phyloP scores from a whole-genome alignment of 2,329 filamentous ascomycete genomes.

The Pezicula rhizophila region DNA sequence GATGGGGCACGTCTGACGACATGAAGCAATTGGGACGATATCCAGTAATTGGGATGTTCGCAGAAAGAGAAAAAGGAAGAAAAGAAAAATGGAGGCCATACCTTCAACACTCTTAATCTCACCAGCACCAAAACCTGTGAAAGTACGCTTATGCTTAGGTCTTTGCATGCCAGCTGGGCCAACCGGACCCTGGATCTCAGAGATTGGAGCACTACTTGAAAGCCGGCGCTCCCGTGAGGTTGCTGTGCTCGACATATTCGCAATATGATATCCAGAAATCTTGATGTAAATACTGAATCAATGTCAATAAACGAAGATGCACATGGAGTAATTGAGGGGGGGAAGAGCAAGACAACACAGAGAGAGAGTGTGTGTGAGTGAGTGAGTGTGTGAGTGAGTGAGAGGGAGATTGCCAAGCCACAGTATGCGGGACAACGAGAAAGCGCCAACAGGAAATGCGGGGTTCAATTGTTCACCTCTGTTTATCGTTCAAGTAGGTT shows the following conservation, averaged over 20 bases:
- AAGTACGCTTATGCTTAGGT: slow-evolving; percentile 96
- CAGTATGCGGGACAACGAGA: no score
- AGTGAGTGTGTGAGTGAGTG: no score
- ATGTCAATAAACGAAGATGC: no score
- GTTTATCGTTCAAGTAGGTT: no score
- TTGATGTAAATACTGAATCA: no score
- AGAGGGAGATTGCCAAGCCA: no score
- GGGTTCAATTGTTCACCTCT: no score
- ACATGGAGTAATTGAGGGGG: no score
- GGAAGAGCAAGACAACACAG: no score
- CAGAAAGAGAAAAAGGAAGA: not conserved
- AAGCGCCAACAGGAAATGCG: not conserved
- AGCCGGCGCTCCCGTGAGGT: slow-evolving; percentile 67
- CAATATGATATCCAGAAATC: not conserved
- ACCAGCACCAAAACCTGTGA: slow-evolving; percentile 81
- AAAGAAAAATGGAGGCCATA: slow-evolving; percentile 29
- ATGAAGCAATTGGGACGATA: not conserved
- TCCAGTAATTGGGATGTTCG: not conserved
- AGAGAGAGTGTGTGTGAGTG: no score
- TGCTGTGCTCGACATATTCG: slow-evolving; percentile 14
- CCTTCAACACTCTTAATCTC: slow-evolving; percentile 95
- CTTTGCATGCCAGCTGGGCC: slow-evolving; percentile 78
- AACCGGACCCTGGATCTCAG: slow-evolving; percentile 79
- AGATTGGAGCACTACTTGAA: slow-evolving; percentile 75
- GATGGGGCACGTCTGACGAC: no score